A percentile compares a stretch with the other conserved stretches of the same genome.
Evolutionary conservation across 2,329 filamentous ascomycete genomes (phyloP).

Genomic region (Colletotrichum cordylinicola): DNA sequence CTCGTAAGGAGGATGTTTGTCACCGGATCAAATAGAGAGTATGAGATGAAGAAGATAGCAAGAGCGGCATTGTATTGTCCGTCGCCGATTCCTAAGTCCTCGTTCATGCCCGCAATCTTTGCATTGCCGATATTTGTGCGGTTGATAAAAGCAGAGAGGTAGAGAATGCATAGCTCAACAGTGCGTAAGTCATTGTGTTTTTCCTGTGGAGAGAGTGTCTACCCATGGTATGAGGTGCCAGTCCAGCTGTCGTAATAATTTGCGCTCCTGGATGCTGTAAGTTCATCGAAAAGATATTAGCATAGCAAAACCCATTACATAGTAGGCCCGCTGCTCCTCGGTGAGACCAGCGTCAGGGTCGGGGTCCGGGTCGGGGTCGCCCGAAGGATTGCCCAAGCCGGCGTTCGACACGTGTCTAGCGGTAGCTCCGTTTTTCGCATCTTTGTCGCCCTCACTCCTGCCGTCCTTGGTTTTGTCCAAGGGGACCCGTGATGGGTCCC

Average conservation of each 20-base stretch:
- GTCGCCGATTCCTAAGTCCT: slow-evolving; percentile 47
- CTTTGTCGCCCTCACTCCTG: neutral
- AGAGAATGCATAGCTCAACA: slow-evolving; percentile 45
- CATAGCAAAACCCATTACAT: neutral
- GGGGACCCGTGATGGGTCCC: neutral
- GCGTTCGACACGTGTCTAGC: neutral
- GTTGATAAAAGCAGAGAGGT: slow-evolving; percentile 68
- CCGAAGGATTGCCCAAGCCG: neutral
- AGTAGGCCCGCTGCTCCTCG: neutral
- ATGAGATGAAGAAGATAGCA: slow-evolving; percentile 71
- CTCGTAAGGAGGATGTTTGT: slow-evolving; percentile 84
- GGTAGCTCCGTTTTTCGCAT: neutral
- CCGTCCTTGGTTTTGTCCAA: too few species aligned
- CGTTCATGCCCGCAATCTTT: slow-evolving; percentile 45
- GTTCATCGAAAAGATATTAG: too few species aligned
- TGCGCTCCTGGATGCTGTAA: neutral
- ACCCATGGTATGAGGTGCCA: slow-evolving; percentile 10
- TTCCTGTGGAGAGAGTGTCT: too few species aligned
- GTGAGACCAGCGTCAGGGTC: fast-evolving
- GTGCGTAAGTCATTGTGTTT: neutral
- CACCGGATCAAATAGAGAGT: slow-evolving; percentile 70
- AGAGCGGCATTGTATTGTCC: slow-evolving; percentile 67
- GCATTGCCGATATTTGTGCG: slow-evolving; percentile 56
- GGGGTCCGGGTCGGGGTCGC: too few species aligned
- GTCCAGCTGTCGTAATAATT: neutral